Base-by-base conservation (phyloP, 257 asterid genomes). In the Solanum pinnatisectum region DNA sequence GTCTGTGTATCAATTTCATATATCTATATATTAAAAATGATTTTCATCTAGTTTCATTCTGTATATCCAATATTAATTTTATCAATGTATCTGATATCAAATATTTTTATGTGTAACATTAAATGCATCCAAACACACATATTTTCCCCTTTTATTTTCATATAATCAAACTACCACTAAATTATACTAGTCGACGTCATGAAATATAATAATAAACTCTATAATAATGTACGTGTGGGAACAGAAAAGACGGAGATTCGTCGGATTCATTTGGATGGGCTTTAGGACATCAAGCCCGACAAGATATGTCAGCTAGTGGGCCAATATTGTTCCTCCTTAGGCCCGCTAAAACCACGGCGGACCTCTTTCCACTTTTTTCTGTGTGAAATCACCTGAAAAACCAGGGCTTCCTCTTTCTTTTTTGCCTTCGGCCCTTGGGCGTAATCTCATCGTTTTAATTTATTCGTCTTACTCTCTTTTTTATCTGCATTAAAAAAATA, bases 201-300 rank as follows among this genome's bases (percentile, higher is more conserved):
- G 49, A 44, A 42, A 42, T 42, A 42, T 42, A 42, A 42, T 42
- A 42, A 3, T 44, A 11, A 44, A 44, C 49, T 12, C 49, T 44
- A 25, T 25, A 73, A 13, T 25, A 72, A 22, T 27, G 49, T 6
- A 46, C 84, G 68, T 46, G 56, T 71, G 74, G 44, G 13, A 10
- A 8, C 2, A 30, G 90, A 86, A 82, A 86, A 63, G 90, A 88
- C 90, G 83, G 52, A 63, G n/a, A 37, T 25, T 72, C 60, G 86
- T 89, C 91, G 78, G 87, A 39, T 87, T 82, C 86, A 30, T 72
- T 89, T 79, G 89, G 89, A 83, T 37, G 87, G 65, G 88, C 82
- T 52, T 83, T 87, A 15, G n/a, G 8, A 12, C 12, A 32, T 71
- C 25, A 30, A 20, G 27, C 37, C 74, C 37, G 78, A 37, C 35